Evolutionary conservation across 164 flowering plant genomes (phyloP).

Genomic region (Magnolia kwangsiensis): DNA sequence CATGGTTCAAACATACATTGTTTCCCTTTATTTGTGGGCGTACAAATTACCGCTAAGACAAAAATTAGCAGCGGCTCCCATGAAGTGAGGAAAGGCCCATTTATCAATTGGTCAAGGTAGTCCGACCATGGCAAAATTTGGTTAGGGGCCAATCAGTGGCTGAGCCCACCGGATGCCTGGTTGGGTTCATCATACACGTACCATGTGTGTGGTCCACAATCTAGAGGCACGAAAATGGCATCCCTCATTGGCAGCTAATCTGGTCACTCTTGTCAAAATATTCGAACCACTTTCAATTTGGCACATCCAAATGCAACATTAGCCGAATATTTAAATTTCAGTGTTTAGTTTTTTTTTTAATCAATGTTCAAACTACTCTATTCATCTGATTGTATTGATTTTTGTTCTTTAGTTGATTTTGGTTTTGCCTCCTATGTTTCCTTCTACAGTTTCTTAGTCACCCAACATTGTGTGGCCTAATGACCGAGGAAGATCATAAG

Average conservation of each 20-base stretch:
- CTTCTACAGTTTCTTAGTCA: constrained; percentile 76
- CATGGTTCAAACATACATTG: too few relatives aligned
- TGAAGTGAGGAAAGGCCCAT: too few relatives aligned
- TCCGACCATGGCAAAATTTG: too few relatives aligned
- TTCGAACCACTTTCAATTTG: not conserved
- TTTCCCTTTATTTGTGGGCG: too few relatives aligned
- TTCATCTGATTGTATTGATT: not conserved
- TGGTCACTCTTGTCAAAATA: not conserved
- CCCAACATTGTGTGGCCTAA: constrained; percentile 70
- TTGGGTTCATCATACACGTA: too few relatives aligned
- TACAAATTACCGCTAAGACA: too few relatives aligned
- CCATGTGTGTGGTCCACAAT: too few relatives aligned
- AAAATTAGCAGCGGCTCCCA: too few relatives aligned
- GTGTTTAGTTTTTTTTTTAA: not conserved
- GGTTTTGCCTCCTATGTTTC: constrained; percentile 2
- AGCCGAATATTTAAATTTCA: not conserved
- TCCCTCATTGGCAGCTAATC: not conserved
- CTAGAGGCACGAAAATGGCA: not conserved
- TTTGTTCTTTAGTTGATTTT: constrained; percentile 1
- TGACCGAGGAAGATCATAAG: constrained; percentile 84
- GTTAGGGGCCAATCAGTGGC: too few relatives aligned
- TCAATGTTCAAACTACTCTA: not conserved
- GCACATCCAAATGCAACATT: not conserved
- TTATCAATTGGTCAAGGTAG: too few relatives aligned
- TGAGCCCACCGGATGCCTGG: too few relatives aligned